Evolutionary conservation across 768 basidiomycete genomes (phyloP).

Genomic region (Fomitopsis pulvina): DNA sequence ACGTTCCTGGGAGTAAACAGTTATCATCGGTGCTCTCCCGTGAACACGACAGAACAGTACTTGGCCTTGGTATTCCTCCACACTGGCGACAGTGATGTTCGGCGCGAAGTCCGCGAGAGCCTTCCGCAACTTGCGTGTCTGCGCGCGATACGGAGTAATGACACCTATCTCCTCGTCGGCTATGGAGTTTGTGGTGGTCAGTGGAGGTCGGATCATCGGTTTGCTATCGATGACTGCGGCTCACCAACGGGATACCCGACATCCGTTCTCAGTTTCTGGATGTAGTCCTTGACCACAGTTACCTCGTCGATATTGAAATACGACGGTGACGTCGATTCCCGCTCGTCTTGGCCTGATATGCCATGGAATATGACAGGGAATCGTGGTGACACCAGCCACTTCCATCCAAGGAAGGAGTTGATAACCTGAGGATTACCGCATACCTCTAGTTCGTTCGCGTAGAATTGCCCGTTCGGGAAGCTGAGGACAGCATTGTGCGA

Average conservation of each 20-base stretch:
- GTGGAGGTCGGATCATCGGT: neutral
- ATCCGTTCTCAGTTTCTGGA: slow-evolving; percentile 19
- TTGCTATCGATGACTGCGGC: slow-evolving; percentile 9
- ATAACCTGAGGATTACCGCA: slow-evolving; percentile 33
- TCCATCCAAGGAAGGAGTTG: slow-evolving; percentile 20
- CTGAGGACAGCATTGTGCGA: slow-evolving; percentile 54
- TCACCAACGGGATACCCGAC: slow-evolving; percentile 34
- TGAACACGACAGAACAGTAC: slow-evolving; percentile 19
- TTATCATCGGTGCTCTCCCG: neutral
- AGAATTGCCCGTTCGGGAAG: slow-evolving; percentile 59
- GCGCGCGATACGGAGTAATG: slow-evolving; percentile 59
- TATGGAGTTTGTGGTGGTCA: no score
- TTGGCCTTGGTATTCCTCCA: slow-evolving; percentile 65
- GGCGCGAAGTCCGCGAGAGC: slow-evolving; percentile 24
- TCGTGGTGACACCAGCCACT: slow-evolving; percentile 29
- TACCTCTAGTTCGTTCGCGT: slow-evolving; percentile 43
- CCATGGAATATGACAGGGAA: slow-evolving; percentile 64
- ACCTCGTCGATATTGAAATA: slow-evolving; percentile 66
- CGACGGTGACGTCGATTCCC: slow-evolving; percentile 63
- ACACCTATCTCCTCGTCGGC: slow-evolving; percentile 51
- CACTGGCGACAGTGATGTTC: slow-evolving; percentile 53
- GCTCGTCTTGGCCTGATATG: slow-evolving; percentile 52
- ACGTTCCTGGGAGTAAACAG: slow-evolving; percentile 26
- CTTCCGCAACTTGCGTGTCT: slow-evolving; percentile 41
- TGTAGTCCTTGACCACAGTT: slow-evolving; percentile 45